Conservation (phyloP, 192 early-diverging fungal genomes). For the Gonapodya prolifera region DNA sequence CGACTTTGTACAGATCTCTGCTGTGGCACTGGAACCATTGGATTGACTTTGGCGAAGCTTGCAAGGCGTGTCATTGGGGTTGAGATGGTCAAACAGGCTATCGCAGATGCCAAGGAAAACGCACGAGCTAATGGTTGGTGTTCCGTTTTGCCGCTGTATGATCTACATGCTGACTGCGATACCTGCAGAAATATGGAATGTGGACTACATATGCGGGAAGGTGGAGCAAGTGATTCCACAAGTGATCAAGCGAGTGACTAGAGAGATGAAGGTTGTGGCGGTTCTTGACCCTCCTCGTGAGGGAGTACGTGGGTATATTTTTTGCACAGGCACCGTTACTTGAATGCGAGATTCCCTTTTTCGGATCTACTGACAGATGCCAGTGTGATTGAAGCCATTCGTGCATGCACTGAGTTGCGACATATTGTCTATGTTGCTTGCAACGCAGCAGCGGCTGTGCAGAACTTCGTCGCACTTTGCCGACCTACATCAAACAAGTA, state of each 20-base stretch:
- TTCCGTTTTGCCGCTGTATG: background rate
- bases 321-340: background rate
- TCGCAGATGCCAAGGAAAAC: conserved; percentile 60
- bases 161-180: background rate
- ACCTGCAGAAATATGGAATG: conserved; percentile 30
- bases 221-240: conserved; percentile 43
- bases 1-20: conserved; percentile 39
- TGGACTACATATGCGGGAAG: conserved; percentile 37
- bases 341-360: background rate
- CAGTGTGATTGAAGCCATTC: conserved; percentile 47
- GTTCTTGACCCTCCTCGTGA: conserved; percentile 64
- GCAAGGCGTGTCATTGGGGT: conserved; percentile 48
- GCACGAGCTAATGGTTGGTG: conserved; percentile 32
- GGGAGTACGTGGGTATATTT: conserved; percentile 11
- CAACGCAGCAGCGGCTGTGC: conserved; percentile 36
- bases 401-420: conserved; percentile 35
- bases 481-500: conserved; percentile 50
- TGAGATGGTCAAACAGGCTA: conserved; percentile 52
- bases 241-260: conserved; percentile 18
- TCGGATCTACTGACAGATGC: conserved; percentile 18
- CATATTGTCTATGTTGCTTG: conserved; percentile 59
- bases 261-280: conserved; percentile 45
- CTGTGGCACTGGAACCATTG: conserved; percentile 79
- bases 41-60: conserved; percentile 51
- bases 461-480: conserved; percentile 57